Evolutionary conservation across 371 early-diverging fungal genomes (phyloP).

Genomic region (Entomophthora muscae): DNA sequence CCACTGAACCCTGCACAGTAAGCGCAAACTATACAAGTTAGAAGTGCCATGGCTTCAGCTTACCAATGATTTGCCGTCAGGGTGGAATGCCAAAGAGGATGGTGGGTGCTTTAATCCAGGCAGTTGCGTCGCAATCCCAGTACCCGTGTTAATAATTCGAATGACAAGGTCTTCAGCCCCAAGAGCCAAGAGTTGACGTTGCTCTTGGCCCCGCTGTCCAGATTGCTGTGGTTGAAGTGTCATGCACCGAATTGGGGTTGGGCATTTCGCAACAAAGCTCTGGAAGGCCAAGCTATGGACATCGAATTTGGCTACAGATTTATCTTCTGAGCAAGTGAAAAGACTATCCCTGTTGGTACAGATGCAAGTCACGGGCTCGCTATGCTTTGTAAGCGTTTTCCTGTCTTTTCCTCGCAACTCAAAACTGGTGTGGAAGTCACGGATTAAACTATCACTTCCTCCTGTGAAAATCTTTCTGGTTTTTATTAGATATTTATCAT

Average conservation of each 20-base stretch:
- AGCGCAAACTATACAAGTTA: not conserved
- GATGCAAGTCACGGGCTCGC: not conserved
- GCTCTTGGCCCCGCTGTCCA: not conserved
- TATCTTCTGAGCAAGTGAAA: not conserved
- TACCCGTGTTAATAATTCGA: not conserved
- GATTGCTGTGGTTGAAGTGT: not conserved
- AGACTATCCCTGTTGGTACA: not conserved
- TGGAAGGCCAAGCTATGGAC: not conserved
- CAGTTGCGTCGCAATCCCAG: not conserved
- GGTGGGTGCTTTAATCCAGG: not conserved
- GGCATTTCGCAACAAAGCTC: not conserved
- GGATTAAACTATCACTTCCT: not conserved
- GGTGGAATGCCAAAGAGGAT: not conserved
- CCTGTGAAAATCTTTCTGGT: not conserved
- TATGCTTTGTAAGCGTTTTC: not conserved
- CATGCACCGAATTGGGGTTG: not conserved
- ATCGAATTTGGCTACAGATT: not conserved
- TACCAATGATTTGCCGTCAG: not conserved
- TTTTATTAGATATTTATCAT: too few species aligned
- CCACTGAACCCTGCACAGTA: not conserved
- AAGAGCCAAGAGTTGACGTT: not conserved
- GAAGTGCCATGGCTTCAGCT: not conserved
- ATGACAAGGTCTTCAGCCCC: not conserved
- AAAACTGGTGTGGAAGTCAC: not conserved
- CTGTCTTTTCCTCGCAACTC: not conserved